Base-by-base conservation (phyloP, 129 eudicot species). In the Logfia minima region DNA sequence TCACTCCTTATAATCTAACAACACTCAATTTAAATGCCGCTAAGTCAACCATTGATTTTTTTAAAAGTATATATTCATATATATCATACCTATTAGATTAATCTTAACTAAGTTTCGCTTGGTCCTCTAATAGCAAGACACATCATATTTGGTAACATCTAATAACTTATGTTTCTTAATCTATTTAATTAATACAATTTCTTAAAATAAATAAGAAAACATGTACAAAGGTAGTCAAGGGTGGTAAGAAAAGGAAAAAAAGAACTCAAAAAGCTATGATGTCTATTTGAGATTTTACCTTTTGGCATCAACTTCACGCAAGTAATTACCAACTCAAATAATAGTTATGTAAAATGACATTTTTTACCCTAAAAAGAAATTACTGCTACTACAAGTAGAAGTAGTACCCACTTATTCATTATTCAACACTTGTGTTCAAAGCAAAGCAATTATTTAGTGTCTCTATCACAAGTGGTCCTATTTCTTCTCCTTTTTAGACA, bases 401-500 rank as follows among this genome's bases (percentile, higher is more conserved):
- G 29, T 16, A 39, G 67, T 77, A 77, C 71, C 71, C 70, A 69
- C 31, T 69, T 62, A 45, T 70, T 70, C 76, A 58, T 58, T 24
- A 35, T 70, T 55, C 52, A 72, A 73, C 58, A 74, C 84, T 80
- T 74, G 79, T 72, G 79, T 80, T 66, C 75, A 80, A 80, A 80
- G 83, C 75, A 74, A 80, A 55, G 62, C 79, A 80, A 80, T 80
- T 80, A 80, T 80, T 80, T 75, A 80, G 84, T 67, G 84, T 74
- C 75, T 66, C 70, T 66, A 39, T 80, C 84, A 74, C 8, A 66
- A 74, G 84, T 80, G 79, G 84, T 80, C 84, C 84, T 80, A 43
- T 48, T 65, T 21, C 35, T 43, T 23, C 66, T 75, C 41, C 60
- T 34, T 66, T 45, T 80, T 64, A 29, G 83, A 80, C 83, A 65